Conservation (phyloP, 2,329 filamentous ascomycete genomes). For the Neopestalotiopsis sp. region DNA sequence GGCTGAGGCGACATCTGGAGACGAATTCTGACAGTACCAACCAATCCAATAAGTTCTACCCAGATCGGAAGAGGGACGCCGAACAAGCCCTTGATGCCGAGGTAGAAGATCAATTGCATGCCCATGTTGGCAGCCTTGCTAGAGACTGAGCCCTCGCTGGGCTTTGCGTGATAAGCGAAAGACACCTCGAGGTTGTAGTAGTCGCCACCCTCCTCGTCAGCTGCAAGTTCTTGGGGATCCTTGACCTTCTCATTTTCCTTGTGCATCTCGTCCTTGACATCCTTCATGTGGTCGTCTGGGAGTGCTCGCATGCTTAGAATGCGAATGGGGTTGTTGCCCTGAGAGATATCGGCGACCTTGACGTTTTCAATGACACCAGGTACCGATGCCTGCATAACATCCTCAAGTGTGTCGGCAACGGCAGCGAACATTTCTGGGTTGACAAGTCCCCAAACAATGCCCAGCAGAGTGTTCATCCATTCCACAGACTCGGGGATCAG, state of each 20-base stretch:
- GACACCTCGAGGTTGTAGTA: constrained; percentile 93
- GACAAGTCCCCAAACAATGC: constrained; percentile 86
- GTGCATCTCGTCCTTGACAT: constrained; percentile 82
- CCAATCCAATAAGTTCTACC: constrained; percentile 89
- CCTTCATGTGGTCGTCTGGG: constrained; percentile 79
- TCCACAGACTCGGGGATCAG: constrained; percentile 91
- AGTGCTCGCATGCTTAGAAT: constrained; percentile 87
- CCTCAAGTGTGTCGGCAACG: constrained; percentile 86
- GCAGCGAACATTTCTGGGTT: constrained; percentile 95
- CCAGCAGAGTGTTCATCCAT: constrained; percentile 92
- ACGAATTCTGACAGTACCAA: constrained; percentile 83
- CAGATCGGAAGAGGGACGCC: constrained; percentile 87
- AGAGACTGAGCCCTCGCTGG: constrained; percentile 71
- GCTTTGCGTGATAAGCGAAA: constrained; percentile 88
- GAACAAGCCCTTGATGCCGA: constrained; percentile 87
- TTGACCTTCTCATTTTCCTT: constrained; percentile 80
- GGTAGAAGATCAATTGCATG: constrained; percentile 93
- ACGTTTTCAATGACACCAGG: constrained; percentile 93
- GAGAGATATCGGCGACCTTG: constrained; percentile 91
- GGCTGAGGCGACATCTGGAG: constrained; percentile 88
- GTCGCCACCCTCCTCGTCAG: constrained; percentile 87
- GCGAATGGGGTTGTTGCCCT: constrained; percentile 88
- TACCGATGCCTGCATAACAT: constrained; percentile 70
- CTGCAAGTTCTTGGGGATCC: constrained; percentile 85
- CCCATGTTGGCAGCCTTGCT: constrained; percentile 94